These are phyloP conservation scores for Pholiota adiposa DNA, from an alignment of 1,284 basidiomycete genomes.

Conservation along the genomic window DNA sequence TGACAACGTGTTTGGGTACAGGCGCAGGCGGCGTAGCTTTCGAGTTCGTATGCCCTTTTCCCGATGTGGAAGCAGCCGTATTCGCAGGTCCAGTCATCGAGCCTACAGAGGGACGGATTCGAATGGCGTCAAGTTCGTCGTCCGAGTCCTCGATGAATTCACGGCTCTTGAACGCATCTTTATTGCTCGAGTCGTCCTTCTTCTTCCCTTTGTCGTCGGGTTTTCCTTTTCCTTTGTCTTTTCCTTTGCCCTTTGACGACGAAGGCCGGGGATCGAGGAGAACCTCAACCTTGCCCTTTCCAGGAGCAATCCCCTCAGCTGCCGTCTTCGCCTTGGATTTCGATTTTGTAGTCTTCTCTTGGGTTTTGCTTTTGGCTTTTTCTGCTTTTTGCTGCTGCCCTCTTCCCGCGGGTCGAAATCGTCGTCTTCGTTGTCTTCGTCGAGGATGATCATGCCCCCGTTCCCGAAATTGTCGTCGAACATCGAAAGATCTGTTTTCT, in stretches of 20 bases:
- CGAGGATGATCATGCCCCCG: conserved; percentile 16
- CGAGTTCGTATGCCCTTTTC: neutral
- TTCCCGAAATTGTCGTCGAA: conserved; percentile 13
- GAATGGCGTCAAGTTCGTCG: conserved; percentile 24
- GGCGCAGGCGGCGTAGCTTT: neutral
- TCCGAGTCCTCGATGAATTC: conserved; percentile 38
- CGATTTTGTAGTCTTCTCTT: conserved; percentile 18
- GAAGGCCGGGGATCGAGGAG: conserved; percentile 24
- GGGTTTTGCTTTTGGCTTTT: conserved; percentile 22
- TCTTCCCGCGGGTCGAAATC: conserved; percentile 26
- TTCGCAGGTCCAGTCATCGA: neutral
- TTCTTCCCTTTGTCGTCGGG: conserved; percentile 26
- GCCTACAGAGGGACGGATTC: neutral
- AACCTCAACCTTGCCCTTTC: conserved; percentile 21
- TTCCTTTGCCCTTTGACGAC: no score
- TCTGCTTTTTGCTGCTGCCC: conserved; percentile 24
- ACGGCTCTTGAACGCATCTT: conserved; percentile 35
- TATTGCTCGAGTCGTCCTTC: conserved; percentile 19
- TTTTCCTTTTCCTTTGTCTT: conserved; percentile 12
- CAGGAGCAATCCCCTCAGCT: neutral
- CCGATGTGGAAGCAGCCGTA: neutral
- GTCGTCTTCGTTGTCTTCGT: conserved; percentile 26
- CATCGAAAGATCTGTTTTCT: conserved; percentile 19
- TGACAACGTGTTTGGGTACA: neutral
- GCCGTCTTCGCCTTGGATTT: conserved; percentile 17